Evolutionary conservation across 2,329 filamentous ascomycete species (phyloP).

Genomic region (Acephala macrosclerotiorum): DNA sequence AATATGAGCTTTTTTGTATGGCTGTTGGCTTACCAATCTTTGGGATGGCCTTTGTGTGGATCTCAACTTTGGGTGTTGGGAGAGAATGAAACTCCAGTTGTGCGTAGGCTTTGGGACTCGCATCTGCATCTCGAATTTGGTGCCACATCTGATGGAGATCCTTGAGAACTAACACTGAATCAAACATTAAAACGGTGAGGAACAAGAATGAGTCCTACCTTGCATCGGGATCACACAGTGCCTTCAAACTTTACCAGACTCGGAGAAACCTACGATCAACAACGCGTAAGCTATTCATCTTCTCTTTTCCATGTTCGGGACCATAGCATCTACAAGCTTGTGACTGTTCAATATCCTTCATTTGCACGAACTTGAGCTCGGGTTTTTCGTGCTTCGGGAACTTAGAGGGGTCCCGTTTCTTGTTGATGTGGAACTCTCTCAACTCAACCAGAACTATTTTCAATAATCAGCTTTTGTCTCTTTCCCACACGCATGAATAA

Average conservation of each 20-base stretch:
- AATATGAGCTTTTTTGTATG: background rate
- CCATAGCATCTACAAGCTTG: background rate
- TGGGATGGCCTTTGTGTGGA: background rate
- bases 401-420: background rate
- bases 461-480: background rate
- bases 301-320: background rate
- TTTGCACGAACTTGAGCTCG: background rate
- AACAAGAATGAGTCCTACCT: background rate
- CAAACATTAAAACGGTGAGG: background rate
- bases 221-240: background rate
- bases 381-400: background rate
- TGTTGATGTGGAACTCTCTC: background rate
- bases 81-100: background rate
- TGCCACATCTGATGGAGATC: background rate
- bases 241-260: background rate
- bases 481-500: background rate
- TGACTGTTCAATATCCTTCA: background rate
- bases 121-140: background rate
- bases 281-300: background rate
- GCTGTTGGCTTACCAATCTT: background rate
- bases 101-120: background rate
- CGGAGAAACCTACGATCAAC: background rate
- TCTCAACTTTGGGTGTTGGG: background rate
- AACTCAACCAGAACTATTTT: background rate
- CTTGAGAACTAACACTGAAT: background rate